These are phyloP conservation scores for Globisporangium nodosum DNA, from an alignment of 352 stramenopile genomes.

Conservation along the genomic window DNA sequence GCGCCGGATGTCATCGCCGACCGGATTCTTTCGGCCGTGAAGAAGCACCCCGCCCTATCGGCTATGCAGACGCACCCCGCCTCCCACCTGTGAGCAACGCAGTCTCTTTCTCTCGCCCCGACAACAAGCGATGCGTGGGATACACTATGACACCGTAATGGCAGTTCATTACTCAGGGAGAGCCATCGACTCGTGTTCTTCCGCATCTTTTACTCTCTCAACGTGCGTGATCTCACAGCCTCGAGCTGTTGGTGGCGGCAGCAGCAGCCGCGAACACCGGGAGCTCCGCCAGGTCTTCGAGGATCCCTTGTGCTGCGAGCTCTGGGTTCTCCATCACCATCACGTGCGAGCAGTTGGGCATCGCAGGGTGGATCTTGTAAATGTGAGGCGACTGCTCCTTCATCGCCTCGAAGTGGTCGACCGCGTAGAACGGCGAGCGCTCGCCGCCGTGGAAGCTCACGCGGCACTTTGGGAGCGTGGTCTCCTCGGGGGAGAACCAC, in stretches of 20 bases:
- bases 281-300: constrained; percentile 21
- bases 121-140: neutral
- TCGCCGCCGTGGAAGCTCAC: constrained; percentile 29
- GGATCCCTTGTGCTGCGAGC: constrained; percentile 19
- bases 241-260: neutral
- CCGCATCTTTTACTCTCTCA: no score
- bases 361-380: constrained; percentile 21
- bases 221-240: neutral
- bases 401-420: constrained; percentile 18
- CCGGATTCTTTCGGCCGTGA: constrained; percentile 34
- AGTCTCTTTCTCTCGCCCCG: no score
- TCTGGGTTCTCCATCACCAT: constrained; percentile 34
- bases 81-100: constrained; percentile 3
- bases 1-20: constrained; percentile 13
- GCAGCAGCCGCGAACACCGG: neutral
- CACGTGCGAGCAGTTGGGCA: constrained; percentile 27
- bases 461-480: constrained; percentile 23
- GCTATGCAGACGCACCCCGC: constrained; percentile 18
- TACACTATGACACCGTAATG: no score
- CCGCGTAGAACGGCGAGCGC: constrained; percentile 26
- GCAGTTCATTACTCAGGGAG: no score
- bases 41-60: constrained; percentile 12
- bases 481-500: constrained; percentile 23
- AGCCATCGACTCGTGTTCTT: neutral
- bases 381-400: constrained; percentile 17